phyloP scores from a whole-genome alignment of 768 basidiomycete genomes.

The Boletus rufocinnamomeus region DNA sequence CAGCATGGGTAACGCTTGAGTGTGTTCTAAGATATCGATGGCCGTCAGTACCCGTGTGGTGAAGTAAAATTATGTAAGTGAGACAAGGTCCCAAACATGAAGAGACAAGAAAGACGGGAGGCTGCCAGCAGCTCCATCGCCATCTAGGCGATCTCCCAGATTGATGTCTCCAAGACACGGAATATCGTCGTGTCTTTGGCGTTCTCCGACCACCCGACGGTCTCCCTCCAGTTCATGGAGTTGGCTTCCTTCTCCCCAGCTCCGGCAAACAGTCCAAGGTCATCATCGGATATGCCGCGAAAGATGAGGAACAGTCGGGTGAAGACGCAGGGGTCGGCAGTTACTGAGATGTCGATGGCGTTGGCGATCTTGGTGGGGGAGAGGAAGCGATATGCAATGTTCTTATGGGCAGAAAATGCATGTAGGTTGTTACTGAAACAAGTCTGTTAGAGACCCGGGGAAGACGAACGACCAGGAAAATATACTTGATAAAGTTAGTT shows the following conservation, averaged over 20 bases:
- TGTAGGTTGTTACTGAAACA: slow-evolving; percentile 68
- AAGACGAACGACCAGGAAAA: slow-evolving; percentile 14
- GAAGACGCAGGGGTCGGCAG: slow-evolving; percentile 76
- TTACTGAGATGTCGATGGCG: slow-evolving; percentile 87
- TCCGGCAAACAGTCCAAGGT: slow-evolving; percentile 69
- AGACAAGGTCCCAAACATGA: slow-evolving; percentile 13
- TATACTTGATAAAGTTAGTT: slow-evolving; percentile 79
- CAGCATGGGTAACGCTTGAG: slow-evolving; percentile 22
- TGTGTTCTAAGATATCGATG: slow-evolving; percentile 31
- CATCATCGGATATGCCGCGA: slow-evolving; percentile 80
- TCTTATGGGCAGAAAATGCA: slow-evolving; percentile 73
- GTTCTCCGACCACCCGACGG: slow-evolving; percentile 79
- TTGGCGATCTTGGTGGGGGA: slow-evolving; percentile 76
- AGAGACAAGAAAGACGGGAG: slow-evolving; percentile 1
- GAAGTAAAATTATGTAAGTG: slow-evolving; percentile 12
- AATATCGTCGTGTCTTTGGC: slow-evolving; percentile 74
- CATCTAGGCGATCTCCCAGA: slow-evolving; percentile 65
- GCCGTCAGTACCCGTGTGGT: slow-evolving; percentile 9
- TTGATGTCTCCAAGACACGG: slow-evolving; percentile 76
- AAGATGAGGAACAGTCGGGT: slow-evolving; percentile 87
- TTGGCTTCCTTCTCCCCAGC: slow-evolving; percentile 89
- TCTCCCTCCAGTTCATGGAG: slow-evolving; percentile 75
- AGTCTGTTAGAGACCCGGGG: slow-evolving; percentile 2
- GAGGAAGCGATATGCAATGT: slow-evolving; percentile 90
- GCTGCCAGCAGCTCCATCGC: slow-evolving; percentile 22